Percentiles rank a stretch among this genome's conserved stretches.
These are phyloP conservation scores for Amanita subjunquillea DNA, from an alignment of 768 basidiomycete species.

Conservation along the genomic window DNA sequence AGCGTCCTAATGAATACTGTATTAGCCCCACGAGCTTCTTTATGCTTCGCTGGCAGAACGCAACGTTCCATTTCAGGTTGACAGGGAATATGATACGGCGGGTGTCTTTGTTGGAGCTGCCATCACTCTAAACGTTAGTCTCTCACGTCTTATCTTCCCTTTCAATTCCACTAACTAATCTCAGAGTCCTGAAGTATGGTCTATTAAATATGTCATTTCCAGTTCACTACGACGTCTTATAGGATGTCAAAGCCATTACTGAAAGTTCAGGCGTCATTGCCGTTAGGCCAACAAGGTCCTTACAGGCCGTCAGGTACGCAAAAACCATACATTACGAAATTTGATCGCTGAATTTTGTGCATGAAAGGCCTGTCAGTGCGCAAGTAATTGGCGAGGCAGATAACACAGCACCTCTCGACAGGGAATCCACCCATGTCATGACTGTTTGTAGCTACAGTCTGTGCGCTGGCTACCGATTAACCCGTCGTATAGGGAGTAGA, in stretches of 20 bases:
- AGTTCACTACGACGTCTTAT: neutral
- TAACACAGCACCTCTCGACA: conserved; percentile 32
- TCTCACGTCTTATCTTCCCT: neutral
- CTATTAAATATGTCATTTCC: neutral
- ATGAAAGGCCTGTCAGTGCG: conserved; percentile 29
- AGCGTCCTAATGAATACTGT: neutral
- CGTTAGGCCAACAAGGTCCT: conserved; percentile 41
- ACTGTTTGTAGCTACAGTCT: conserved; percentile 26
- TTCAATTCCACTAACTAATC: neutral
- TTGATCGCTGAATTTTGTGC: neutral
- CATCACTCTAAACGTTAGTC: conserved; percentile 34
- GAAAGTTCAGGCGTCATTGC: conserved; percentile 41
- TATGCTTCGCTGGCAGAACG: conserved; percentile 37
- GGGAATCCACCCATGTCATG: conserved; percentile 41
- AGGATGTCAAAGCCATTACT: conserved; percentile 40
- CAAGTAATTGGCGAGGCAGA: conserved; percentile 29
- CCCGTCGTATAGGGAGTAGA: conserved; percentile 39
- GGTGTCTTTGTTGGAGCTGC: conserved; percentile 53
- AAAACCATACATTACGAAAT: neutral
- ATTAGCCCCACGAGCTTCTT: conserved; percentile 38
- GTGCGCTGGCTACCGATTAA: neutral
- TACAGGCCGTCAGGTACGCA: conserved; percentile 31
- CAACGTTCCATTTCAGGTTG: conserved; percentile 32
- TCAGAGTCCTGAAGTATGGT: conserved; percentile 18
- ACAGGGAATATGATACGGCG: conserved; percentile 39